Percentiles rank a stretch among this genome's conserved stretches.
phyloP scores from a whole-genome alignment of 345 rosid species.

The Salix udensis region DNA sequence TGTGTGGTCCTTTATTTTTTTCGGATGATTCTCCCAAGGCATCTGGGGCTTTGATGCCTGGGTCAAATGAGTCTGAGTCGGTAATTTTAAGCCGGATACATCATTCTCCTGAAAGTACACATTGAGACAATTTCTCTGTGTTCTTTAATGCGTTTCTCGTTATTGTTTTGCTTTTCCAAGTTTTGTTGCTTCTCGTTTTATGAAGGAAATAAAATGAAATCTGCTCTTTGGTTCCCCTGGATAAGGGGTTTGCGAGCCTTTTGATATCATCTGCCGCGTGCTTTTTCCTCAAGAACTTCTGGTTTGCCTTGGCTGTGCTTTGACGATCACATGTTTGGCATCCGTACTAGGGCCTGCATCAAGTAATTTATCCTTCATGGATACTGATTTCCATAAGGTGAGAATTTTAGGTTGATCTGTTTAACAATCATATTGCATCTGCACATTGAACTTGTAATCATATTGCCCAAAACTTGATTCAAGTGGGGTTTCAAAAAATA shows the following conservation, averaged over 20 bases:
- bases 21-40: conserved; percentile 39
- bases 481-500: no score
- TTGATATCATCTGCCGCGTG: neutral
- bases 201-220: conserved; percentile 43
- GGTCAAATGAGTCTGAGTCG: conserved; percentile 67
- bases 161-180: conserved; percentile 11
- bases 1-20: conserved; percentile 34
- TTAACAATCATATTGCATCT: neutral
- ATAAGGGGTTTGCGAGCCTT: conserved; percentile 1
- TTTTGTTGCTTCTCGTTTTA: conserved; percentile 19
- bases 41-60: conserved; percentile 45
- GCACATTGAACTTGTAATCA: neutral
- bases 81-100: conserved; percentile 92
- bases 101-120: conserved; percentile 95
- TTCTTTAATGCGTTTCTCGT: conserved; percentile 33
- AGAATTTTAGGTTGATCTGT: neutral
- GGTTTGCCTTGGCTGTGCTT: neutral
- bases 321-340: neutral
- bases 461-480: no score
- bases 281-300: neutral
- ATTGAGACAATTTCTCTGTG: conserved; percentile 66
- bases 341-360: neutral
- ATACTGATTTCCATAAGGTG: neutral
- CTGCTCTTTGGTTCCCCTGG: conserved; percentile 17
- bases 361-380: neutral